Evolutionary conservation across 176 grass and related monocot genomes (phyloP).

Genomic region (Pontederia paniculata): DNA sequence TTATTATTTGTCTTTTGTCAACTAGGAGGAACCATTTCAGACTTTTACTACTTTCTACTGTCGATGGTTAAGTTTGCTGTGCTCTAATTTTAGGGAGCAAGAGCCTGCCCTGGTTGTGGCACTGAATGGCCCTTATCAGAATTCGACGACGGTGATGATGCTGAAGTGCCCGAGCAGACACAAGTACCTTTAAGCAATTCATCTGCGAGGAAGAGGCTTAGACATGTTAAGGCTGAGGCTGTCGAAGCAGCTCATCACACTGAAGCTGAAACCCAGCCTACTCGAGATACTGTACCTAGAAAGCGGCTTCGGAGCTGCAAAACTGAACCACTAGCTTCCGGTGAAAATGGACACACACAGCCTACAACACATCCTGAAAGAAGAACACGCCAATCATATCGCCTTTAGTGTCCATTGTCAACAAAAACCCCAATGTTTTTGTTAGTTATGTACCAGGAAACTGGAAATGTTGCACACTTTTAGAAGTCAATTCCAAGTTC

Average conservation of each 20-base stretch:
- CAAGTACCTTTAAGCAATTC: slow-evolving; percentile 8
- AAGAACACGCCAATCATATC: slow-evolving; percentile 8
- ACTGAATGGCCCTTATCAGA: slow-evolving; percentile 49
- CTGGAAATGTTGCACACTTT: no score
- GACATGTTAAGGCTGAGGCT: slow-evolving; percentile 28
- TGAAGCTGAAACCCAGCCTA: slow-evolving; percentile 7
- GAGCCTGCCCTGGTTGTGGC: slow-evolving; percentile 58
- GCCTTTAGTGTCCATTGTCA: not conserved
- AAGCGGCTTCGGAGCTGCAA: slow-evolving; percentile 28
- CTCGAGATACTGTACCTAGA: not conserved
- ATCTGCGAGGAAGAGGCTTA: slow-evolving; percentile 23
- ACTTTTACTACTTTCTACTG: not conserved
- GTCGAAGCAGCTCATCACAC: slow-evolving; percentile 15
- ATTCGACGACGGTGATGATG: slow-evolving; percentile 24
- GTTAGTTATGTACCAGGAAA: no score
- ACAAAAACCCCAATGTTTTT: no score
- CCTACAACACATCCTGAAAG: slow-evolving; percentile 11
- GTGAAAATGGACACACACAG: slow-evolving; percentile 14
- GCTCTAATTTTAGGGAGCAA: slow-evolving; percentile 31
- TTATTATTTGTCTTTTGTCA: not conserved
- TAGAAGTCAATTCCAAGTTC: no score
- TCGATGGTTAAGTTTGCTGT: not conserved
- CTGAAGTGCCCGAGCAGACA: slow-evolving; percentile 18
- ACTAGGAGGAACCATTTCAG: not conserved
- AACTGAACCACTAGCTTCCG: slow-evolving; percentile 15